These are phyloP conservation scores for Biscogniauxia marginata DNA, from an alignment of 2,329 filamentous ascomycete species.

Conservation along the genomic window DNA sequence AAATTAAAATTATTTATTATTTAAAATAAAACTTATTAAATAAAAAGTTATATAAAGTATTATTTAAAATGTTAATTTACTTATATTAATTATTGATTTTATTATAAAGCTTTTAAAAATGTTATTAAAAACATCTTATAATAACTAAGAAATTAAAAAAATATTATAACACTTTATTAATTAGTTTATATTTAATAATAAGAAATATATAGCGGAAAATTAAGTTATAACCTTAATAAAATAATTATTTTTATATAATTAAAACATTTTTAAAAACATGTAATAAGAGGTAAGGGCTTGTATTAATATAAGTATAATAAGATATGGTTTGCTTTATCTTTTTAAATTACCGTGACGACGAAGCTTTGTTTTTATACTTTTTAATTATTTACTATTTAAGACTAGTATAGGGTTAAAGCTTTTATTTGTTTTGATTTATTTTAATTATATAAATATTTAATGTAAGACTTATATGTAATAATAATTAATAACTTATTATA, in stretches of 20 bases:
- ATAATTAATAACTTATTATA: too few species aligned
- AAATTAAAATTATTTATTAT: background rate
- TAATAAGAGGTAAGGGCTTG: background rate
- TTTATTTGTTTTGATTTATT: too few species aligned
- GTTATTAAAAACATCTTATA: background rate
- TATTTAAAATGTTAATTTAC: background rate
- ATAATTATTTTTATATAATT: background rate
- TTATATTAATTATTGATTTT: background rate
- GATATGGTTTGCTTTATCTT: background rate
- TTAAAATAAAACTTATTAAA: background rate
- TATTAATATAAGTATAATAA: background rate
- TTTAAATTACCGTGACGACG: too few species aligned
- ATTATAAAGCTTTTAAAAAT: too few species aligned
- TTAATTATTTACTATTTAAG: too few species aligned
- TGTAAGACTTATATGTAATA: too few species aligned
- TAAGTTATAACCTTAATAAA: constrained; percentile 1
- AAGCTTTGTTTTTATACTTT: background rate
- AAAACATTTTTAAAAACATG: background rate
- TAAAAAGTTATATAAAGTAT: background rate
- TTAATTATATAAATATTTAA: too few species aligned
- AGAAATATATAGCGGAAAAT: too few species aligned
- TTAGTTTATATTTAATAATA: background rate
- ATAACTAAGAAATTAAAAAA: background rate
- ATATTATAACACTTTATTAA: background rate
- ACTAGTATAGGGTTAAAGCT: too few species aligned